Conservation (phyloP, 768 basidiomycete genomes). For the Hygrophorus russula region DNA sequence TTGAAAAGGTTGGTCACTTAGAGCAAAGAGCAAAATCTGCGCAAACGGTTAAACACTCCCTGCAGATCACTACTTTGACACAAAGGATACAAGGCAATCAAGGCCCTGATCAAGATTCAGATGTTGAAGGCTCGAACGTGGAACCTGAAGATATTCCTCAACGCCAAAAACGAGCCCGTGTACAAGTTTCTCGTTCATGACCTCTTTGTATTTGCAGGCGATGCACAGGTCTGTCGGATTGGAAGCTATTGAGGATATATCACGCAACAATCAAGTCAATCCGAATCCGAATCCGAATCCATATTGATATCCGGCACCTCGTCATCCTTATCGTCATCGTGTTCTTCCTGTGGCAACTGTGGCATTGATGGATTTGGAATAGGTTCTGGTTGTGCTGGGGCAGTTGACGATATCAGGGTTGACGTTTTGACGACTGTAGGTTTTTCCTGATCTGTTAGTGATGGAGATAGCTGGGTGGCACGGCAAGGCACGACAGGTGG, state of each 20-base stretch:
- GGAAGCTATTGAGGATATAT: not conserved
- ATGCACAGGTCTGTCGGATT: not conserved
- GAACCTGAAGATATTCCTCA: slow-evolving; percentile 14
- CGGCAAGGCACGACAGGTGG: not conserved
- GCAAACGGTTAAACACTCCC: not conserved
- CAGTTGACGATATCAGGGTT: not conserved
- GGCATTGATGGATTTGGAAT: not conserved
- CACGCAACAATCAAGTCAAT: slow-evolving; percentile 18
- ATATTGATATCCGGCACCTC: slow-evolving; percentile 70
- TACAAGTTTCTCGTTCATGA: slow-evolving; percentile 1
- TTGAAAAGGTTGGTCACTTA: slow-evolving; percentile 33
- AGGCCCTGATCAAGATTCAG: slow-evolving; percentile 17
- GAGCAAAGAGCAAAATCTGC: not conserved
- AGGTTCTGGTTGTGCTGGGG: not conserved
- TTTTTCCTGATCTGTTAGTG: too few species aligned
- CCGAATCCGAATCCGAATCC: slow-evolving; percentile 78
- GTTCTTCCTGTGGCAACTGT: slow-evolving; percentile 4
- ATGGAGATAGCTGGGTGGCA: not conserved
- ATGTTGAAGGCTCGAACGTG: slow-evolving; percentile 14
- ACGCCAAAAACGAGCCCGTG: slow-evolving; percentile 25
- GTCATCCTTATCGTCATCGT: slow-evolving; percentile 59
- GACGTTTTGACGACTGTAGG: not conserved
- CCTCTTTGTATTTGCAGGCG: not conserved
- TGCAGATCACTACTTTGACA: not conserved
- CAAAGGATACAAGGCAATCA: slow-evolving; percentile 7